Percentiles rank a stretch among this genome's conserved stretches.
Evolutionary conservation across 140 eudicot species (phyloP).

Genomic region (Flaveria floridana): DNA sequence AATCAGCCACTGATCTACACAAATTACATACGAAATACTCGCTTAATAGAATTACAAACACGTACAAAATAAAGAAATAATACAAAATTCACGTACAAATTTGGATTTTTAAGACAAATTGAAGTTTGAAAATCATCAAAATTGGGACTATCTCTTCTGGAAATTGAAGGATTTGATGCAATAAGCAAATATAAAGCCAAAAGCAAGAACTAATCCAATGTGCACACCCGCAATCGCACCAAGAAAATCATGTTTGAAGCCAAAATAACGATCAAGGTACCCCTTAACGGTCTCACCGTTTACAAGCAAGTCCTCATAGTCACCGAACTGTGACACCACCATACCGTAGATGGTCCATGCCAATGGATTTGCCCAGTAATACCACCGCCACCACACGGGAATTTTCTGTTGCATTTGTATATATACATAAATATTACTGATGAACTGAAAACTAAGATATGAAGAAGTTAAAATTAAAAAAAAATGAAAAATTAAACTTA

Average conservation of each 20-base stretch:
- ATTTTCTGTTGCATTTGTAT: constrained; percentile 46
- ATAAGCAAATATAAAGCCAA: constrained; percentile 50
- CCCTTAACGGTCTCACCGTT: constrained; percentile 44
- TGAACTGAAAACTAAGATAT: not conserved
- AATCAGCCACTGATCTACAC: not conserved
- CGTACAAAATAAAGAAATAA: not conserved
- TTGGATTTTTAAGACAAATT: not conserved
- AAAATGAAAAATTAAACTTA: constrained; percentile 32
- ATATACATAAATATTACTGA: not conserved
- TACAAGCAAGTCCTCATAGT: constrained; percentile 35
- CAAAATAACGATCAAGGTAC: constrained; percentile 47
- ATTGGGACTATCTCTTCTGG: constrained; percentile 42
- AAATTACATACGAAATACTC: not conserved
- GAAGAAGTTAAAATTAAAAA: too few relatives aligned
- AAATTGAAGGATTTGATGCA: constrained; percentile 54
- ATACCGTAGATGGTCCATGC: constrained; percentile 71
- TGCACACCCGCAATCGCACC: constrained; percentile 46
- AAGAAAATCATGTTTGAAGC: constrained; percentile 50
- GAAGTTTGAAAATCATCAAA: constrained; percentile 2
- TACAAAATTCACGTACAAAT: not conserved
- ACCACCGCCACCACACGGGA: constrained; percentile 91
- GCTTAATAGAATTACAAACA: not conserved
- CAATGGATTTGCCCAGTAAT: constrained; percentile 59
- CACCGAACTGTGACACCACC: constrained; percentile 65
- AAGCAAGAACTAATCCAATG: constrained; percentile 42